Conservation (phyloP, 2,329 filamentous ascomycete species). For the Cladosporium sp. region DNA sequence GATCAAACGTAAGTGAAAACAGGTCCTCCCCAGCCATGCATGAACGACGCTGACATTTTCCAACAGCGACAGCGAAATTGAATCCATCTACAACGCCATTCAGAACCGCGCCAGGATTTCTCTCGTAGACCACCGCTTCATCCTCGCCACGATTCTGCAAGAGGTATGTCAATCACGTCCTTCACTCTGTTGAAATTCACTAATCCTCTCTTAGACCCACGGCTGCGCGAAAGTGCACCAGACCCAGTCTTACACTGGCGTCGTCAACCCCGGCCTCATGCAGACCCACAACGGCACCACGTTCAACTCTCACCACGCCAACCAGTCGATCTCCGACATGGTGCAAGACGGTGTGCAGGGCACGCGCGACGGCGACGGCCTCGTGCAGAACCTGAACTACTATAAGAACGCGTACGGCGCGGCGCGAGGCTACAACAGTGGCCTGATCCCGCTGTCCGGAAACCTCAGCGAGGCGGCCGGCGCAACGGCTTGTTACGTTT, state of each 20-base stretch:
- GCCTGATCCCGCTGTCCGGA: constrained; percentile 27
- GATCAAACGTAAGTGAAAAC: constrained; percentile 4
- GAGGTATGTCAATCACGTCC: constrained; percentile 25
- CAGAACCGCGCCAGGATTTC: constrained; percentile 27
- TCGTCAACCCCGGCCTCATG: constrained; percentile 43
- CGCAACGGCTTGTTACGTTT: constrained; percentile 46
- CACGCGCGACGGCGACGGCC: constrained; percentile 37
- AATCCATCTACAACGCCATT: constrained; percentile 34
- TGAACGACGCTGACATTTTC: neutral
- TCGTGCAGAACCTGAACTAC: constrained; percentile 33
- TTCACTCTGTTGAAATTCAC: neutral
- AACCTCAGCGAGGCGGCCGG: constrained; percentile 40
- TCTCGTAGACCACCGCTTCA: constrained; percentile 36
- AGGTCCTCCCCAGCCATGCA: neutral
- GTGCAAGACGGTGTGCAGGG: constrained; percentile 40
- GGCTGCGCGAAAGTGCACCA: constrained; percentile 39
- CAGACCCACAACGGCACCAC: constrained; percentile 37
- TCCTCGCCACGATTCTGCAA: constrained; percentile 41
- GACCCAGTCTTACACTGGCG: constrained; percentile 34
- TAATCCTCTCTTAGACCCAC: constrained; percentile 21
- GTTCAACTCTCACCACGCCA: constrained; percentile 28
- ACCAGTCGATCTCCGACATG: constrained; percentile 33
- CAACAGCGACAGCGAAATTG: constrained; percentile 29
- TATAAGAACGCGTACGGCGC: constrained; percentile 35
- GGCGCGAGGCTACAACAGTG: constrained; percentile 45